Evolutionary conservation across 495 filamentous ascomycete species (phyloP).

Genomic region (Amorphotheca resinae): DNA sequence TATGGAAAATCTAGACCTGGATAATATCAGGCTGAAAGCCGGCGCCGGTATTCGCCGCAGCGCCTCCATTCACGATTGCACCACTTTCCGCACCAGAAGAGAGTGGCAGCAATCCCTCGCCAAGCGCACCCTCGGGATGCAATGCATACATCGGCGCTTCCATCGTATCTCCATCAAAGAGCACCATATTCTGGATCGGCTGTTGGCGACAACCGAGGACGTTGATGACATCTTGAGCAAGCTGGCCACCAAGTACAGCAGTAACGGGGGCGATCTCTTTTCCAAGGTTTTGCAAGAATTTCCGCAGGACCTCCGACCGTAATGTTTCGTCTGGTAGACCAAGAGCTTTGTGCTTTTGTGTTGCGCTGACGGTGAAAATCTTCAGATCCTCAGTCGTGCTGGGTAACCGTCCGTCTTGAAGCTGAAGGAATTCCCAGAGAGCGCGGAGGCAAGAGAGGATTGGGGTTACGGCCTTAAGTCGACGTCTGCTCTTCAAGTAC

Average conservation of each 20-base stretch:
- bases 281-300: constrained; percentile 69
- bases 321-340: constrained; percentile 67
- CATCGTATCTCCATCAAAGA: constrained; percentile 78
- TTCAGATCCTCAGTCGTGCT: constrained; percentile 45
- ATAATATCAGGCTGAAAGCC: constrained; percentile 10
- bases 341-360: constrained; percentile 60
- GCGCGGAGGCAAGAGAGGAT: constrained; percentile 71
- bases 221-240: constrained; percentile 96
- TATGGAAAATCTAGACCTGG: constrained; percentile 4
- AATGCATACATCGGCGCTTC: constrained; percentile 69
- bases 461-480: constrained; percentile 63
- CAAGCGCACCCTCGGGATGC: constrained; percentile 49
- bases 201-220: constrained; percentile 82
- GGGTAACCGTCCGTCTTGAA: constrained; percentile 41
- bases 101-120: constrained; percentile 25
- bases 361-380: constrained; percentile 63
- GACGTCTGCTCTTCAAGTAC: constrained; percentile 48
- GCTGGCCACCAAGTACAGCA: constrained; percentile 76
- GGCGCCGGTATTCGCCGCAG: constrained; percentile 7
- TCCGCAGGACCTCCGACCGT: constrained; percentile 63
- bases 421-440: constrained; percentile 62
- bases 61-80: constrained; percentile 4
- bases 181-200: constrained; percentile 84
- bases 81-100: constrained; percentile 10
- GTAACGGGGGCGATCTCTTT: constrained; percentile 77